Evolutionary conservation across 345 rosid genomes (phyloP), one percentile per base, ranked within the genome.

Genomic region (Pugionium cornutum): DNA sequence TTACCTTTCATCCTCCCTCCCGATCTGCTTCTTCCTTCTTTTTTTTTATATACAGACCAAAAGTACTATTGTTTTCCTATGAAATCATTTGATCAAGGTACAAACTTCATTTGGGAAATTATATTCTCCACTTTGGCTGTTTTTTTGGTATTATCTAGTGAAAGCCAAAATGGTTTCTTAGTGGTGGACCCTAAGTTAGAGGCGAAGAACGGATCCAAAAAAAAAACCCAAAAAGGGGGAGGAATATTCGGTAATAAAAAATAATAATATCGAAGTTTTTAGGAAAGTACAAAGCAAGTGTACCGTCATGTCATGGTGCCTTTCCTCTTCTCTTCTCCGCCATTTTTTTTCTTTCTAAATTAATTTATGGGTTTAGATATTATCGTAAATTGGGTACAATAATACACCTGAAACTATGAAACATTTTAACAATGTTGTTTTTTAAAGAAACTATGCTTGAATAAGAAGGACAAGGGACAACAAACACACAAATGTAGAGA

Each of bases 221-320:
- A 68, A 33, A 9, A 28, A 33, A 1, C 18, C 18, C 18, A 28
- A 52, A 53, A 37, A 35, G 6, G 18, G 18, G 44, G 28, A 59
- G 30, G 60, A 58, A 72, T 65, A 57, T 57, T 50, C 70, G 9
- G n/a, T 11, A 57, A 61, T 37, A 30, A 36, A 70, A 37, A 62
- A 26, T 50, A 49, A 40, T 56, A 32, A 63, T 4, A 48, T 49
- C 6, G 32, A 30, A 34, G 9, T 55, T 47, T 63, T 5, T 40
- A 51, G 48, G 43, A 2, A 72, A 72, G 70, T 72, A 73, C 76
- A 66, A 2, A 65, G 43, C 47, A 44, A 72, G 42, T 66, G 76
- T 66, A 73, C 66, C 55, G 35, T 30, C 60, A 72, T 58, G 70
- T 9, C 55, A 72, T 51, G 66, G 46, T 53, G 58, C 55, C 9